phyloP scores from a whole-genome alignment of 2,329 filamentous ascomycete species.

The Phyllosticta capitalensis region DNA sequence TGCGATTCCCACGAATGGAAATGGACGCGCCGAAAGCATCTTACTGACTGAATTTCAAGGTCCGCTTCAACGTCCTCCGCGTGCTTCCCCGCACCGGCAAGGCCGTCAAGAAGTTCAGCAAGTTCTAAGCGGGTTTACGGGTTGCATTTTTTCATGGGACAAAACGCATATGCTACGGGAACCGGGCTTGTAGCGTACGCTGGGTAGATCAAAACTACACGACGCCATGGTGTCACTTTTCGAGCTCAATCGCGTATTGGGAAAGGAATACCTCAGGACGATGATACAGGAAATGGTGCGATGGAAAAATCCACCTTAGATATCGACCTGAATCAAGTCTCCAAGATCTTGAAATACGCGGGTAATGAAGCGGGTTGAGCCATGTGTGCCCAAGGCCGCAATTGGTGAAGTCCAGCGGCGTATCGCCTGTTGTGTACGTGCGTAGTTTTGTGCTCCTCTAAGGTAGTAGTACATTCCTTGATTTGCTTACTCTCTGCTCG shows the following conservation, averaged over 20 bases:
- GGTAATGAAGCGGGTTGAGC: background rate
- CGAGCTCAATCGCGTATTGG: slow-evolving; percentile 5
- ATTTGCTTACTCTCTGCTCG: too few relatives aligned
- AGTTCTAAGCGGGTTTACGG: slow-evolving; percentile 64
- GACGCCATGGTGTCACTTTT: slow-evolving; percentile 10
- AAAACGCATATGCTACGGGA: slow-evolving; percentile 9
- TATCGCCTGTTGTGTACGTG: too few relatives aligned
- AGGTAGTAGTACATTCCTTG: too few relatives aligned
- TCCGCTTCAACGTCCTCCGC: slow-evolving; percentile 99
- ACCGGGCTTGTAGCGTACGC: slow-evolving; percentile 12
- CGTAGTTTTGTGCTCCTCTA: too few relatives aligned
- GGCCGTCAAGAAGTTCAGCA: slow-evolving; percentile 94
- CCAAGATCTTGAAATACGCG: background rate
- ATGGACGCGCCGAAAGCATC: background rate
- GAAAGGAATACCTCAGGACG: slow-evolving; percentile 7
- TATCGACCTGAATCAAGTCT: slow-evolving; percentile 10
- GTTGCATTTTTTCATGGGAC: slow-evolving; percentile 13
- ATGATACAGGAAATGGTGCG: slow-evolving; percentile 7
- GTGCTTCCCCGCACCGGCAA: slow-evolving; percentile 97
- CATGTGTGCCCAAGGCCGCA: background rate
- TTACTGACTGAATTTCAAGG: slow-evolving; percentile 40
- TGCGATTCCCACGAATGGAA: background rate
- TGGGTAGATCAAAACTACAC: slow-evolving; percentile 12
- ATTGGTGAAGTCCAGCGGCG: too few relatives aligned
- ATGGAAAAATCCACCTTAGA: slow-evolving; percentile 7